phyloP scores from a whole-genome alignment of 1,139 yeast genomes.

The Yamadazyma dushanensis region DNA sequence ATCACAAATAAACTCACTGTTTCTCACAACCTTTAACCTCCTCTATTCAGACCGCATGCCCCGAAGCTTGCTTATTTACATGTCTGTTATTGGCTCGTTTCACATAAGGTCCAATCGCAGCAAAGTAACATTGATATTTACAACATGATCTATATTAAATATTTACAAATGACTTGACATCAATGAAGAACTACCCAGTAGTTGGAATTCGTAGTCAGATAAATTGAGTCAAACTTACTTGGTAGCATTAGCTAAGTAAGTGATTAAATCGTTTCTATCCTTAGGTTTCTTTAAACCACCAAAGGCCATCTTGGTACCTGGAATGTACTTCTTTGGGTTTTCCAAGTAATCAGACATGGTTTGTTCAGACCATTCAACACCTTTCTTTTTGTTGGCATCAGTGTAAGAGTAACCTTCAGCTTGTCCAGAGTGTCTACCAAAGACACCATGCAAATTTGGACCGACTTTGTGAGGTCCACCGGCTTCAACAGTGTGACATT shows the following conservation, averaged over 20 bases:
- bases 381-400: conserved; percentile 97
- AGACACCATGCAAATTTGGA: conserved; percentile 94
- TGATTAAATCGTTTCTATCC: conserved; percentile 95
- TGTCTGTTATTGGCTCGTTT: background rate
- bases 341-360: conserved; percentile 93
- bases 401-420: conserved; percentile 95
- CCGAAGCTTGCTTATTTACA: too few species aligned
- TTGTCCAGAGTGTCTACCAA: conserved; percentile 89
- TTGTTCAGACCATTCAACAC: conserved; percentile 83
- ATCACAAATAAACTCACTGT: too few species aligned
- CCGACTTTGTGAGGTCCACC: conserved; percentile 99
- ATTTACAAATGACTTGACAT: conserved; percentile 9
- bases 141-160: conserved; percentile 9
- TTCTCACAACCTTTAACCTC: too few species aligned
- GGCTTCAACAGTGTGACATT: conserved; percentile 95
- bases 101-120: background rate
- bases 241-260: conserved; percentile 83
- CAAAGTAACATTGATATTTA: background rate
- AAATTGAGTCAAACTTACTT: conserved; percentile 40
- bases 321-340: conserved; percentile 99
- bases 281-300: conserved; percentile 99
- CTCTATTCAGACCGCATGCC: too few species aligned
- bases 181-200: too few species aligned
- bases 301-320: conserved; percentile 99
- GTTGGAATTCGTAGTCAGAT: too few species aligned